phyloP scores from a whole-genome alignment of 495 filamentous ascomycete genomes.

The Xylaria nigripes region DNA sequence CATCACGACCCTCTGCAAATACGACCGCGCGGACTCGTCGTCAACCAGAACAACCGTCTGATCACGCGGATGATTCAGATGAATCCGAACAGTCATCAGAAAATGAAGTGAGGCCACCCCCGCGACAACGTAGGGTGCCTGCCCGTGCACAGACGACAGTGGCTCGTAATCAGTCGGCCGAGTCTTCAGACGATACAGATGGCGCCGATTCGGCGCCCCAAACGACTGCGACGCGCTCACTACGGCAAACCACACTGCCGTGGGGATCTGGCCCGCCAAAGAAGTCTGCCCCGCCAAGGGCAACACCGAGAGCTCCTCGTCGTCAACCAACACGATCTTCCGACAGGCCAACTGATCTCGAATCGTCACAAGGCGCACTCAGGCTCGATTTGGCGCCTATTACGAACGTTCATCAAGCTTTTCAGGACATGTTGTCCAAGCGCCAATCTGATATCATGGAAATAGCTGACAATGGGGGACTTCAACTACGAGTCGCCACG shows the following conservation, averaged over 20 bases:
- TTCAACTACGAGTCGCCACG: slow-evolving; percentile 54
- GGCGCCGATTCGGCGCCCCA: not conserved
- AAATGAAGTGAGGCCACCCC: not conserved
- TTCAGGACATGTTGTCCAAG: slow-evolving; percentile 23
- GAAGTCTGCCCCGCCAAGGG: too few relatives aligned
- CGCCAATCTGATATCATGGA: not conserved
- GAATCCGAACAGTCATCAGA: not conserved
- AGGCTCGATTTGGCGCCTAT: slow-evolving; percentile 18
- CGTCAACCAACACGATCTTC: not conserved
- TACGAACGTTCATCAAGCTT: slow-evolving; percentile 22
- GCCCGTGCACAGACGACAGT: not conserved
- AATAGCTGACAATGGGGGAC: not conserved
- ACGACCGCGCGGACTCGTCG: not conserved
- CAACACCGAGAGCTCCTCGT: not conserved
- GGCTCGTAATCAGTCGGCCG: not conserved
- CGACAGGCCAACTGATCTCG: not conserved
- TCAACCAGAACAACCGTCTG: not conserved
- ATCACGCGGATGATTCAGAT: not conserved
- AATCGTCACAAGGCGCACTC: not conserved
- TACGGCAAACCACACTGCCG: not conserved
- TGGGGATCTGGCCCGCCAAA: not conserved
- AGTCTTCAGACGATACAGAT: not conserved
- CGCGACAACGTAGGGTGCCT: not conserved
- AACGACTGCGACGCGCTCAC: not conserved
- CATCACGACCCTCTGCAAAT: too few relatives aligned